Base-by-base conservation (phyloP, 2,329 filamentous ascomycete species). In the Byssoonygena ceratinophila region DNA sequence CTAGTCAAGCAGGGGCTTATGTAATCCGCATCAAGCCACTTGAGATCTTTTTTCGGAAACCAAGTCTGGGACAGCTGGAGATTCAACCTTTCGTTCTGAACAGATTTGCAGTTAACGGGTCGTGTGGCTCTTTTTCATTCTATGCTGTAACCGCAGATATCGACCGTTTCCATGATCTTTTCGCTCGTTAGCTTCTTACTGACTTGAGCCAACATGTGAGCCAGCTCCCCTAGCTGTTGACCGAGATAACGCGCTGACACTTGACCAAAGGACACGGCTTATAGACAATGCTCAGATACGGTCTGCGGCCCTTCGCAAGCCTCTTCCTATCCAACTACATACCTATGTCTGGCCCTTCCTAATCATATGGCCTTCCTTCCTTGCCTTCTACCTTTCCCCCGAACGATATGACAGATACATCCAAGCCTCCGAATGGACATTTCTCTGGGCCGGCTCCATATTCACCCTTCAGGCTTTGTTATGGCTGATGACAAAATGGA, bases 401-500 rank as follows among this genome's bases (percentile, higher is more conserved):
- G 84, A 88, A 51, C 82, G 87, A 59, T 98, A 98, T 70, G 85
- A 94, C 59, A 84, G 83, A 66, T 83, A 97, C 74, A 94, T 98
- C 59, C 81, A 85, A 62, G 90, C 85, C n/a, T 83, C 85, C 61
- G 92, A 98, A 76, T 98, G 92, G 91, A 97, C 94, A 0, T 94
- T 95, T 67, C 87, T 98, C 57, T 98, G 87, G 83, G 80, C 85
- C 59, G 91, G 86, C 63, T 78, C 82, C 60, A 96, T 98, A 66
- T 77, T 94, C 67, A 95, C 90, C 9, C 64, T 85, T 53, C 94
- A 98, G 74, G 83, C 87, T 58, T 78, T 98, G 58, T 74, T 89
- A 61, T 98, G 92, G 91, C 78, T 98, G 57, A 91, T 86, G 74
- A 98, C 92, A 44, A 88, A 97, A 73, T 98, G 92, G 92, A 97